Evolutionary conservation across 177 flowering plant species (phyloP).

Genomic region (Tripterygium wilfordii): DNA sequence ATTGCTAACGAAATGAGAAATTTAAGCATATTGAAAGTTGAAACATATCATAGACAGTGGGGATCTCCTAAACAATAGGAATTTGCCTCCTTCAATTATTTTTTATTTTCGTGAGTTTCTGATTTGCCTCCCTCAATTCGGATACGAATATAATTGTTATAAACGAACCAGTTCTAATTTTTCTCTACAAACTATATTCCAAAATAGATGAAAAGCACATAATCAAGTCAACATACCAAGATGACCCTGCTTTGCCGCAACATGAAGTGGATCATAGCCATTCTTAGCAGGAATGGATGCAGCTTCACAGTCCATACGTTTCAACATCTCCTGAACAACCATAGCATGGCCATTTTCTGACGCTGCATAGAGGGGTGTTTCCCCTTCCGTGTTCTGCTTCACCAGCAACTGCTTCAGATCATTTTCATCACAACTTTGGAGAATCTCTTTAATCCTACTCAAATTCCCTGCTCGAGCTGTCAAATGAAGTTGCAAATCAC

Average conservation of each 20-base stretch:
- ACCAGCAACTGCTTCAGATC: conserved; percentile 40
- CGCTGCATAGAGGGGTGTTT: conserved; percentile 73
- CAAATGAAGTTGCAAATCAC: conserved; percentile 63
- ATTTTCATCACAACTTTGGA: conserved; percentile 25
- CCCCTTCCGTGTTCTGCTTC: conserved; percentile 71
- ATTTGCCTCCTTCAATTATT: too few relatives aligned
- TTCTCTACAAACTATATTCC: background rate
- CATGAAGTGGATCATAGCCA: conserved; percentile 82
- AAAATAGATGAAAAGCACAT: background rate
- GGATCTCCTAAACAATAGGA: too few relatives aligned
- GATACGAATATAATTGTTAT: background rate
- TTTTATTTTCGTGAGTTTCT: too few relatives aligned
- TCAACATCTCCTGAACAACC: conserved; percentile 61
- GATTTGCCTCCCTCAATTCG: too few relatives aligned
- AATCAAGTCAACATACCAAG: conserved; percentile 36
- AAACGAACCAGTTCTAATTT: background rate
- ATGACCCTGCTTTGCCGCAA: conserved; percentile 89
- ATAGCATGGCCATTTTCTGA: conserved; percentile 71
- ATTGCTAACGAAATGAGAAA: background rate
- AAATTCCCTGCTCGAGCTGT: conserved; percentile 64
- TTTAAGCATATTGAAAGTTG: too few relatives aligned
- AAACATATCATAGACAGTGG: too few relatives aligned
- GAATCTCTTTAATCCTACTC: conserved; percentile 26
- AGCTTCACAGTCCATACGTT: conserved; percentile 40
- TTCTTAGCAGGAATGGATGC: conserved; percentile 74